phyloP scores from a whole-genome alignment of 129 eudicot species.

The Deinandra increscens region DNA sequence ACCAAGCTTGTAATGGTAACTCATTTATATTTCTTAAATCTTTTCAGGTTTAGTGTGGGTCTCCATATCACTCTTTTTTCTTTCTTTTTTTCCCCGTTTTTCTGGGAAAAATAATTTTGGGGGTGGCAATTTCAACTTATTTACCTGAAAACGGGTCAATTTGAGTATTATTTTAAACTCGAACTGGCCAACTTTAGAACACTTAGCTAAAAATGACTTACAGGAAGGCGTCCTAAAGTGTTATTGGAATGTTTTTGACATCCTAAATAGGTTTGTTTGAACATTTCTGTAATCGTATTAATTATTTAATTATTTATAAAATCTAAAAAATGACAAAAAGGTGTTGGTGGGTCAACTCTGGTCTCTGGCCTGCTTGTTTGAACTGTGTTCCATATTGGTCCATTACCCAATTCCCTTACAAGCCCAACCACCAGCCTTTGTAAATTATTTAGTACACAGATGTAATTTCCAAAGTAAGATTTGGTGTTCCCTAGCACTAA shows the following conservation, averaged over 20 bases:
- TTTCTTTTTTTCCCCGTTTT: too few species aligned
- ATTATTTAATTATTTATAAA: not conserved
- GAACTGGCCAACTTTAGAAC: not conserved
- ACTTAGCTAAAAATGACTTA: not conserved
- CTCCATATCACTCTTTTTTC: not conserved
- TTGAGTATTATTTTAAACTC: not conserved
- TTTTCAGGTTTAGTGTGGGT: not conserved
- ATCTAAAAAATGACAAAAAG: not conserved
- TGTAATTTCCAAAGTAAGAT: not conserved
- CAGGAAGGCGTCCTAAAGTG: not conserved
- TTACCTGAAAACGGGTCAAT: not conserved
- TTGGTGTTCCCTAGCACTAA: not conserved
- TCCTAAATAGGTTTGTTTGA: not conserved
- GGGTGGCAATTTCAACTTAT: not conserved
- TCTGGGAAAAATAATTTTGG: not conserved
- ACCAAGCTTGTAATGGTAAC: conserved; percentile 91
- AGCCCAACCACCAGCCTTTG: too few species aligned
- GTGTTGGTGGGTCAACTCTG: not conserved
- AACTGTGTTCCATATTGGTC: not conserved
- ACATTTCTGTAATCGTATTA: not conserved
- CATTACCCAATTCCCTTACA: not conserved
- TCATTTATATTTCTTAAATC: not conserved
- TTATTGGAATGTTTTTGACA: not conserved
- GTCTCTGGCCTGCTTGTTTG: not conserved
- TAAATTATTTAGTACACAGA: not conserved